Conservation (phyloP, 495 filamentous ascomycete species). For the Niebla homalea region DNA sequence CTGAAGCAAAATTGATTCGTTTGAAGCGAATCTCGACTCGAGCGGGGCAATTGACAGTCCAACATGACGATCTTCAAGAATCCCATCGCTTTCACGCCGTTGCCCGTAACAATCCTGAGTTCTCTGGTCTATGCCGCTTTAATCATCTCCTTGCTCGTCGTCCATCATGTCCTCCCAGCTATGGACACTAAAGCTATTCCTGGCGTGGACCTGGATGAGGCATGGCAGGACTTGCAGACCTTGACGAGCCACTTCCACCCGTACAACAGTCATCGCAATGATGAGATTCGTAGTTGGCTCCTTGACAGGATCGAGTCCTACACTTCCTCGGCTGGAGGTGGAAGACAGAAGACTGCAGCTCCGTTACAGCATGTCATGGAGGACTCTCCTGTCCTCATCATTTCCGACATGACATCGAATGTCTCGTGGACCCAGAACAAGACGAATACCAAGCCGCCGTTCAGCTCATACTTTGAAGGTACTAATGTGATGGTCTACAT, state of each 20-base stretch:
- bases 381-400: constrained; percentile 43
- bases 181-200: constrained; percentile 41
- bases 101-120: constrained; percentile 60
- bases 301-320: constrained; percentile 57
- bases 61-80: constrained; percentile 25
- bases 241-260: constrained; percentile 73
- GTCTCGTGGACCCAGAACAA: constrained; percentile 38
- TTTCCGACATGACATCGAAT: constrained; percentile 73
- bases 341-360: constrained; percentile 6
- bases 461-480: constrained; percentile 74
- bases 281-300: constrained; percentile 66
- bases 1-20: too few relatives aligned
- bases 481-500: constrained; percentile 90
- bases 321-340: constrained; percentile 35
- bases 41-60: neutral
- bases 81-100: constrained; percentile 48
- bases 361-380: constrained; percentile 1
- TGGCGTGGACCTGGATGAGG: constrained; percentile 66
- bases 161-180: constrained; percentile 61
- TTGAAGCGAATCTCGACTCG: too few relatives aligned
- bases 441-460: constrained; percentile 21
- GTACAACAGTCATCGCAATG: constrained; percentile 74
- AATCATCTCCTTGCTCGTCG: constrained; percentile 52
- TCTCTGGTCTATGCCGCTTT: constrained; percentile 57
- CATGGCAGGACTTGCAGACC: constrained; percentile 70